Base-by-base conservation (phyloP, 495 filamentous ascomycete genomes). In the Penicillium verhagenii region DNA sequence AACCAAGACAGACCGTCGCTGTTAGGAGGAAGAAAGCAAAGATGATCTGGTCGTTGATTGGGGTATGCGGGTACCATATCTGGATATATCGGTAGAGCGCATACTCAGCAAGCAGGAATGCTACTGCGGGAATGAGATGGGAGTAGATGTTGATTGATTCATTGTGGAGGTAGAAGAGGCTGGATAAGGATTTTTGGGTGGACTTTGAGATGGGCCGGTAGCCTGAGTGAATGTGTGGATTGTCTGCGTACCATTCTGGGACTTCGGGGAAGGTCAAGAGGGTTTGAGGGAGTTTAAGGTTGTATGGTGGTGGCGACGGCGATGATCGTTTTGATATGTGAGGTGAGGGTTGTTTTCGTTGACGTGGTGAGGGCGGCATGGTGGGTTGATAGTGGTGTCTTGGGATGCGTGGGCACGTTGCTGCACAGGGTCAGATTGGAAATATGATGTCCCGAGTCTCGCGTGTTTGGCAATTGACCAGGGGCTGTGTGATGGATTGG, bases 131-230 rank as follows among this genome's bases (percentile, higher is more conserved):
- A 4, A 71, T 52, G 0, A 71, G 53, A 33, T 74, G 68, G 18
- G 69, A 63, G 33, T 63, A 72, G 16, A 74, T 68, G 54, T 74
- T 71, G 29, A 65, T 56, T n/a, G 66, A 53, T 43, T 72, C 68
- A 29, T 72, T 72, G 61, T 72, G 70, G n/a, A 71, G 19, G 43
- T 68, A 67, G 13, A 31, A 45, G 52, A 54, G 63, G 56, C 69
- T 73, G 37, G 29, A 37, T 42, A 72, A 58, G 8, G 58, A 72
- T 11, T n/a, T 52, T n/a, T n/a, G 54, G 45, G 47, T 56, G 25
- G 70, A 72, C 35, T 53, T 48, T 19, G 67, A 69, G 24, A 72
- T 63, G 6, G 69, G 67, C 13, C 69, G 63, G 49, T 73, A 69
- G 39, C 65, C 56, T 49, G 57, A 50, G 11, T 54, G 68, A 56